phyloP scores from a whole-genome alignment of 2,329 filamentous ascomycete species.

The Teratosphaeriaceae sp. region DNA sequence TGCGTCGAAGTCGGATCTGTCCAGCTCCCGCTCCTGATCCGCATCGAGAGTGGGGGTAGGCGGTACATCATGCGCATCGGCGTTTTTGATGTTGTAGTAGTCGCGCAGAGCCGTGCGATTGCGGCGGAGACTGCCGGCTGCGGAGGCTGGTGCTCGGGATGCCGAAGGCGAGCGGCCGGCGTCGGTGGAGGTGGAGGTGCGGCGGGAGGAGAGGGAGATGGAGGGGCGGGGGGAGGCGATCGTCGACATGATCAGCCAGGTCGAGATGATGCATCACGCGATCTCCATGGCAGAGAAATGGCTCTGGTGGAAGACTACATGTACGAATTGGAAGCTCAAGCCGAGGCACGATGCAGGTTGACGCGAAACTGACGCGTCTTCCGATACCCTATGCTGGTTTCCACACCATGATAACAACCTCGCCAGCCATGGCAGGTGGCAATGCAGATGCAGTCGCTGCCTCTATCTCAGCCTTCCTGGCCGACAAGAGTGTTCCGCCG shows the following conservation, averaged over 20 bases:
- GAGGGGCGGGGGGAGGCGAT: constrained; percentile 54
- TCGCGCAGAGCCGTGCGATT: constrained; percentile 86
- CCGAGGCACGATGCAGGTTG: neutral
- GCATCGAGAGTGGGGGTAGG: constrained; percentile 38
- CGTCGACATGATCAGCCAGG: constrained; percentile 50
- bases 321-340: no score
- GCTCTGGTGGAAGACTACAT: neutral
- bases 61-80: constrained; percentile 21
- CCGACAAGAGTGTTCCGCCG: constrained; percentile 41
- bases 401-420: constrained; percentile 1
- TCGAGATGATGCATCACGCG: neutral
- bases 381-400: neutral
- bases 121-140: constrained; percentile 40
- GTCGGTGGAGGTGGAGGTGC: constrained; percentile 62
- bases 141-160: constrained; percentile 23
- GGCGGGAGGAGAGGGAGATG: constrained; percentile 60
- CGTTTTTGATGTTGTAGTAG: constrained; percentile 77
- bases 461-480: constrained; percentile 11
- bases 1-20: constrained; percentile 64
- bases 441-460: constrained; percentile 5
- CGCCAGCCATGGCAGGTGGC: constrained; percentile 3
- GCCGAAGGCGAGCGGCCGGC: constrained; percentile 35
- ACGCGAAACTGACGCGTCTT: constrained; percentile 4
- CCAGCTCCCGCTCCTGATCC: constrained; percentile 63
- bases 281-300: constrained; percentile 2